Evolutionary conservation across 2,329 filamentous ascomycete genomes (phyloP), one percentile per base, ranked within the genome.

Genomic region (Dothistroma pini): DNA sequence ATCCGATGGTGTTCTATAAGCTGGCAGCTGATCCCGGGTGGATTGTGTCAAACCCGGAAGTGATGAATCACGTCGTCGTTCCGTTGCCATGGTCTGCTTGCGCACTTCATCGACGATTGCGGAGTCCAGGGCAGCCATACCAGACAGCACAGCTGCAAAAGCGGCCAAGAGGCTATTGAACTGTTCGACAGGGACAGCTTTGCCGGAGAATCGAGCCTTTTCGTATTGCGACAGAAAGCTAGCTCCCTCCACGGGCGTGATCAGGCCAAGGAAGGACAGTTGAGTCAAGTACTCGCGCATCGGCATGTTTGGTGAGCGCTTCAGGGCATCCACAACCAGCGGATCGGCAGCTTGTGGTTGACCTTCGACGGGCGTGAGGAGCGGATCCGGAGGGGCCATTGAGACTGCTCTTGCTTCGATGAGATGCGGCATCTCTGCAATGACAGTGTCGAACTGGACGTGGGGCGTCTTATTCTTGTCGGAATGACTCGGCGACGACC

Each of bases 341-440:
- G 69, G 38, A 60, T 74, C 72, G 14, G 68, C 68, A 16, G 57
- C 29, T 8, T 31, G 56, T 10, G 62, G 41, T 38, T 67, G 38
- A 63, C 68, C 63, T 72, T 74, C 70, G 69, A 19, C 77, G 78
- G 78, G 65, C 77, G 80, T 65, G 10, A 72, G 69, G 2, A 77
- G 74, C 4, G 82, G 80, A 69, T 83, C 75, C 6, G 80, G 77
- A 65, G 88, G 91, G 0, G 89, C 91, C 41, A 96, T 83, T 0
- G 90, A 92, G n/a, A 97, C 86, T 0, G 92, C 93, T 74, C 93
- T 93, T 10, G 91, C 93, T 78, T 97, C 93, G 64, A 97, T 90
- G 31, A 97, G 82, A 71, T 96, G 89, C 1, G 93, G 91, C 25
- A 99, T 81, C 75, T 97, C 93, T 41, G 84, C 82, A 19, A 97